Evolutionary conservation across 306 rosid species (phyloP), one percentile per base, ranked within the genome.

Genomic region (Begonia fuchsioides): DNA sequence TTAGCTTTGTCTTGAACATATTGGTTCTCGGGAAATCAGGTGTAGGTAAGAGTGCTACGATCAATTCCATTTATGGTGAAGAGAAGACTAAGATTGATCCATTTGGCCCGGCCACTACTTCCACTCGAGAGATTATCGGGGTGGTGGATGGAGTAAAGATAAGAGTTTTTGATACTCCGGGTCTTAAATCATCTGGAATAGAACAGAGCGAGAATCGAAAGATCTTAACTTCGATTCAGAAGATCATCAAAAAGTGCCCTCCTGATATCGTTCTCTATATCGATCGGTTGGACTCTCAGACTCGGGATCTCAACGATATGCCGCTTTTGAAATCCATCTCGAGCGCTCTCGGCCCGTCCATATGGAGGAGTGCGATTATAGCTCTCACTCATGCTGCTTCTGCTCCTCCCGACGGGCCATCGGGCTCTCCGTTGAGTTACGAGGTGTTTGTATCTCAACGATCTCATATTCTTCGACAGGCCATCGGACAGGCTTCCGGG

Each of bases 381-480:
- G 73, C 81, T 59, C 72, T 92, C 43, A 92, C 98, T 17, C 98
- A 92, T 73, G 94, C 74, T 52, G 87, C 87, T 35, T 92, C 93
- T 15, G 93, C 98, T 67, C 98, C 98, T 50, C 98, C 98, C 8
- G 98, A 92, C 51, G 98, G 96, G 14, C 95, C 98, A 3, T 71
- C 94, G 14, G 98, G 98, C 55, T 45, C 83, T 52, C 96, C 94
- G 7, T 63, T 92, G 64, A 80, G 76, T 60, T 85, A 92, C 68
- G 98, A 92, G 68, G 80, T 76, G 50, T 85, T 79, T 75, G 96
- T 86, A 60, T 92, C 92, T 63, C 98, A 85, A 69, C 70, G 96
- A 54, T 79, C 95, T 52, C 98, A 85, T 50, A 79, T 82, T 54
- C 77, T 92, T 67, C 96, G 82, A 72, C 98, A 85, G 68, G 60